These are phyloP conservation scores for Candida dubliniensis DNA, from an alignment of 1,139 yeast species.

Conservation along the genomic window DNA sequence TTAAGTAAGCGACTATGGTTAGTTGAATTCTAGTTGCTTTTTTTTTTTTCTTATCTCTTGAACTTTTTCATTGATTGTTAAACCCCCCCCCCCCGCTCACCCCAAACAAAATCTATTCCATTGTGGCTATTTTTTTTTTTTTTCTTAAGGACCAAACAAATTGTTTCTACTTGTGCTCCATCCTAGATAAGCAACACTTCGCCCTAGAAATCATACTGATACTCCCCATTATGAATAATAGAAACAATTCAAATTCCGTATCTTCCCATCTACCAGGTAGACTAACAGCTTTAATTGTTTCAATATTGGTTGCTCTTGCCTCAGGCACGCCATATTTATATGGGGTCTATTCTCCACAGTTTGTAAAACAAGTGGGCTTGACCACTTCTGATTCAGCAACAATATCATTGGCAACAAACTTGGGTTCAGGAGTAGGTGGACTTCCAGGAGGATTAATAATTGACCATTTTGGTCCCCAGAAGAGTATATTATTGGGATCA, in stretches of 20 bases:
- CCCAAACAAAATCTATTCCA: neutral
- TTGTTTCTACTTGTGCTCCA: neutral
- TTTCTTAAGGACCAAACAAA: neutral
- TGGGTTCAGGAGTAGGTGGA: constrained; percentile 71
- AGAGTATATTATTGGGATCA: constrained; percentile 56
- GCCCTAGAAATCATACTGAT: neutral
- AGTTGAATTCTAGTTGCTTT: neutral
- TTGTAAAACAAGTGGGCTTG: constrained; percentile 55
- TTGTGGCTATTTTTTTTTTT: neutral
- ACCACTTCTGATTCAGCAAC: constrained; percentile 63
- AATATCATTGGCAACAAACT: constrained; percentile 57
- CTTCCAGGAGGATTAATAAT: constrained; percentile 67
- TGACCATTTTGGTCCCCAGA: constrained; percentile 57
- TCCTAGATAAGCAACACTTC: no score
- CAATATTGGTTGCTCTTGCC: constrained; percentile 40
- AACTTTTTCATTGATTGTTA: neutral
- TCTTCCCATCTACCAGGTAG: constrained; percentile 14
- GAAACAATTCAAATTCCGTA: neutral
- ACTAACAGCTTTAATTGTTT: constrained; percentile 17
- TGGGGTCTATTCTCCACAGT: constrained; percentile 72
- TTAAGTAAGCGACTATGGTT: neutral
- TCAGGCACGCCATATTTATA: constrained; percentile 74
- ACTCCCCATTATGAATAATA: neutral
- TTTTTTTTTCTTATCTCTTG: neutral
- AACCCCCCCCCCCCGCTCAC: neutral